Conservation (phyloP, 1,284 basidiomycete genomes). For the Tilletia caries region DNA sequence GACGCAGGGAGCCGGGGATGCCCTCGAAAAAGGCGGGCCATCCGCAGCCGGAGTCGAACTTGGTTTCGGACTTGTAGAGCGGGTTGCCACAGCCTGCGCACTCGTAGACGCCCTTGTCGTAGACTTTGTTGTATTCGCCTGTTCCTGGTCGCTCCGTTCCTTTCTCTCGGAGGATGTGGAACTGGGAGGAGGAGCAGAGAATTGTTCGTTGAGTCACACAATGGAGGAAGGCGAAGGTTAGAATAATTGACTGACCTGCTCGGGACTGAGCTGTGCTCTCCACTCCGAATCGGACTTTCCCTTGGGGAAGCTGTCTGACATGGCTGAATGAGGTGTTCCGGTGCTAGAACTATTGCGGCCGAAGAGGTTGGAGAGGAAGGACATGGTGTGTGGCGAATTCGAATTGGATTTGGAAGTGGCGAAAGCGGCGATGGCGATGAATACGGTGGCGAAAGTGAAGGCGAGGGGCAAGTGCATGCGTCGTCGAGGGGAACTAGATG, state of each 20-base stretch:
- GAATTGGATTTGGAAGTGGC: slow-evolving; percentile 8
- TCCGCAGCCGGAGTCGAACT: slow-evolving; percentile 88
- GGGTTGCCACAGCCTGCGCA: slow-evolving; percentile 55
- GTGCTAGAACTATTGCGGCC: background rate
- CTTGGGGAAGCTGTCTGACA: slow-evolving; percentile 15
- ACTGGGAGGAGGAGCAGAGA: slow-evolving; percentile 59
- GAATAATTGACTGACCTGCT: slow-evolving; percentile 68
- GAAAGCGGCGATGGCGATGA: background rate
- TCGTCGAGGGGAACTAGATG: background rate
- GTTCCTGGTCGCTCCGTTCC: slow-evolving; percentile 78
- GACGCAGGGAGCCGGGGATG: slow-evolving; percentile 80
- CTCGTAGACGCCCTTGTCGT: slow-evolving; percentile 66
- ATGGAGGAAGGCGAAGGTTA: background rate
- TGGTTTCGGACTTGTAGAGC: slow-evolving; percentile 79
- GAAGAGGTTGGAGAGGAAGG: slow-evolving; percentile 1
- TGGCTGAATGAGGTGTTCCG: slow-evolving; percentile 6
- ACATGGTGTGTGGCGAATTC: slow-evolving; percentile 3
- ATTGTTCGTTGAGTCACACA: background rate
- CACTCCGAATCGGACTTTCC: slow-evolving; percentile 80
- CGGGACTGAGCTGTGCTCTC: slow-evolving; percentile 73
- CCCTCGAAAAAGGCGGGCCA: slow-evolving; percentile 98
- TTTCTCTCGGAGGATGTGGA: slow-evolving; percentile 78
- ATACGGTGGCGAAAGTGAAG: background rate
- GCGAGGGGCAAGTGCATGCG: background rate
- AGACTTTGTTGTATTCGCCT: slow-evolving; percentile 72